Base-by-base conservation (phyloP, 2,329 filamentous ascomycete genomes). In the Dryadomyces quercus-mongolicae region DNA sequence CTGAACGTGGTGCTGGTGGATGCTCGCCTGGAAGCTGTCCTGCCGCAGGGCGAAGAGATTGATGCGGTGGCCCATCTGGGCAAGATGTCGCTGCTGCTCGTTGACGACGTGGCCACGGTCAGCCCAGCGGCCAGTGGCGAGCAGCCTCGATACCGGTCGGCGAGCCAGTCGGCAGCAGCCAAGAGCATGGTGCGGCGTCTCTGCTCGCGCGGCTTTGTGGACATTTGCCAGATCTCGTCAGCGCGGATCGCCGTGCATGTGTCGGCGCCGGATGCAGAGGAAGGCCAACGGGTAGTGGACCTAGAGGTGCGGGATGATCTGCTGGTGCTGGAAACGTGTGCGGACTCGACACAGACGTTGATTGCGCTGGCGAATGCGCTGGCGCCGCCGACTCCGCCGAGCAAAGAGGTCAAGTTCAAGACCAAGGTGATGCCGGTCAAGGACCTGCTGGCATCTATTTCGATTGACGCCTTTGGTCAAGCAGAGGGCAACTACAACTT, bases 301-400 rank as follows among this genome's bases (percentile, higher is more conserved):
- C 76, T 96, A 1, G 88, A 95, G 59, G 72, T 97, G 49, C 82
- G 82, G 57, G 91, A 95, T 63, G 86, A 95, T 59, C 75, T 98
- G 1, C 75, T 98, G 53, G 84, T 98, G 38, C 71, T 98, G 7
- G 93, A 98, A 68, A 94, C 91, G 1, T 98, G 94, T 63, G 93
- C 93, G 34, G 93, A 98, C 68, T 98, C 93, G 1, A 97, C 90
- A 0, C 90, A 96, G 66, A 98, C 93, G 0, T 75, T 98, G 15
- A 85, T 95, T 52, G 77, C 80, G 2, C 77, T 95, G 45, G 71
- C 91, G 16, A 88, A 86, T 62, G 90, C 86, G 0, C 74, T 98
- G 5, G 82, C 84, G 42, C 93, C 92, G 5, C 92, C 93, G 1
- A 84, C 82, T 8, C 85, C 90, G 0, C 89, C 91, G 1, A 92